These are phyloP conservation scores for Saccharomycopsis amapae DNA, from an alignment of 805 yeast genomes.

Conservation along the genomic window DNA sequence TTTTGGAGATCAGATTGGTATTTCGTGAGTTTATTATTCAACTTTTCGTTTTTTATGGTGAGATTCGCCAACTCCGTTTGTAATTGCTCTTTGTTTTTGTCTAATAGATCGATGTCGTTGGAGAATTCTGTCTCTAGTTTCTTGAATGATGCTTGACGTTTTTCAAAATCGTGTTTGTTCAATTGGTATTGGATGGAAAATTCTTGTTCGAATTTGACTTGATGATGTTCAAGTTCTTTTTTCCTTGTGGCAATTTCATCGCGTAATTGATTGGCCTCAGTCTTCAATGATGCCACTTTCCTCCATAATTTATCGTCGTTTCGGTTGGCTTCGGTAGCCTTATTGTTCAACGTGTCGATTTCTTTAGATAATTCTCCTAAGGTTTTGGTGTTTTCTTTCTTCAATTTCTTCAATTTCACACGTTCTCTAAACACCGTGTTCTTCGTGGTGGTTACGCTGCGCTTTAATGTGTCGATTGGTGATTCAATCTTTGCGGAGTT, in stretches of 20 bases:
- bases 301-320: conserved; percentile 52
- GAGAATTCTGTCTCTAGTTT: not conserved
- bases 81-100: not conserved
- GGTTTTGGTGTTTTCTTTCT: conserved; percentile 52
- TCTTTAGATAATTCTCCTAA: conserved; percentile 46
- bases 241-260: conserved; percentile 10
- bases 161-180: conserved; percentile 1
- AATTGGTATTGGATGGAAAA: too few relatives aligned
- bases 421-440: conserved; percentile 52
- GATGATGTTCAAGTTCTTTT: not conserved
- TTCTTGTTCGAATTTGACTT: not conserved
- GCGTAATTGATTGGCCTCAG: conserved; percentile 22
- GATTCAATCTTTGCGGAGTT: conserved; percentile 28
- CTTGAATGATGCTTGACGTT: too few relatives aligned
- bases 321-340: conserved; percentile 40
- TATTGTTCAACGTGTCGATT: conserved; percentile 44
- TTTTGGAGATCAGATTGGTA: conserved; percentile 8
- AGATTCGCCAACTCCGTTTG: conserved; percentile 1
- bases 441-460: conserved; percentile 57
- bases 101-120: not conserved
- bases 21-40: conserved; percentile 4
- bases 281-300: conserved; percentile 45
- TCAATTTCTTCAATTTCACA: conserved; percentile 46
- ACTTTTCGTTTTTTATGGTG: conserved; percentile 16
- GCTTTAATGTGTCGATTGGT: conserved; percentile 58